Percentiles rank a stretch among this genome's conserved stretches.
These are phyloP conservation scores for Ceratocystis albifundus DNA, from an alignment of 2,329 filamentous ascomycete genomes.

Conservation along the genomic window DNA sequence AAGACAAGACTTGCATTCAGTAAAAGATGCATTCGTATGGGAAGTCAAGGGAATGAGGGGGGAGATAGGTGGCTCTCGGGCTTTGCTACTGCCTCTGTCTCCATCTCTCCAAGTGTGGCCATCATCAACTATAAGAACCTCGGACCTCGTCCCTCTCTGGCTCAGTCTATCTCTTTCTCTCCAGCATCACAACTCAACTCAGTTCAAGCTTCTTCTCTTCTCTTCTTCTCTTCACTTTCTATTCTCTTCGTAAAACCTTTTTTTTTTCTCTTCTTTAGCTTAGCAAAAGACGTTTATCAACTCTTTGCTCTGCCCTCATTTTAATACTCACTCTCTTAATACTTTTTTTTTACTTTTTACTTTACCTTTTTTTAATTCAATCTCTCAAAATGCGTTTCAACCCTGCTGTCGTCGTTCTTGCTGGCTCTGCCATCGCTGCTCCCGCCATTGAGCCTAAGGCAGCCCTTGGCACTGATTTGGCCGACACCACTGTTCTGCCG, in stretches of 20 bases:
- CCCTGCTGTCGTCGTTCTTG: constrained; percentile 13
- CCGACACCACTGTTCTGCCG: too few species aligned
- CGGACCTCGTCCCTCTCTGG: not conserved
- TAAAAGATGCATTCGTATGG: too few species aligned
- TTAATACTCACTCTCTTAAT: constrained; percentile 3
- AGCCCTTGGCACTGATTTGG: too few species aligned
- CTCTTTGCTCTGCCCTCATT: not conserved
- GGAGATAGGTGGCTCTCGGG: not conserved
- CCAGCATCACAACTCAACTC: constrained; percentile 17
- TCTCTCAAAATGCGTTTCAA: constrained; percentile 21
- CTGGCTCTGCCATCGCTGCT: constrained; percentile 17
- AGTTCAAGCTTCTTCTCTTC: constrained; percentile 13
- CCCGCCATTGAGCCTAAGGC: not conserved
- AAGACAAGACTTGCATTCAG: not conserved
- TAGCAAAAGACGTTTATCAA: constrained; percentile 8
- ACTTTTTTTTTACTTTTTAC: constrained; percentile 5
- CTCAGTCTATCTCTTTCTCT: not conserved
- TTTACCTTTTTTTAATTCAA: constrained; percentile 8
- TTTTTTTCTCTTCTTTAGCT: constrained; percentile 13
- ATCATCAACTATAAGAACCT: constrained; percentile 15
- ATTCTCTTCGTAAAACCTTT: constrained; percentile 9
- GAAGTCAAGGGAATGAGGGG: too few species aligned
- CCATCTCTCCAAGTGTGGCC: not conserved
- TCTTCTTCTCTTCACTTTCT: constrained; percentile 16
- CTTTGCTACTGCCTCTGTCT: not conserved